Base-by-base conservation (phyloP, 2,329 filamentous ascomycete genomes). In the Fusarium buharicum region DNA sequence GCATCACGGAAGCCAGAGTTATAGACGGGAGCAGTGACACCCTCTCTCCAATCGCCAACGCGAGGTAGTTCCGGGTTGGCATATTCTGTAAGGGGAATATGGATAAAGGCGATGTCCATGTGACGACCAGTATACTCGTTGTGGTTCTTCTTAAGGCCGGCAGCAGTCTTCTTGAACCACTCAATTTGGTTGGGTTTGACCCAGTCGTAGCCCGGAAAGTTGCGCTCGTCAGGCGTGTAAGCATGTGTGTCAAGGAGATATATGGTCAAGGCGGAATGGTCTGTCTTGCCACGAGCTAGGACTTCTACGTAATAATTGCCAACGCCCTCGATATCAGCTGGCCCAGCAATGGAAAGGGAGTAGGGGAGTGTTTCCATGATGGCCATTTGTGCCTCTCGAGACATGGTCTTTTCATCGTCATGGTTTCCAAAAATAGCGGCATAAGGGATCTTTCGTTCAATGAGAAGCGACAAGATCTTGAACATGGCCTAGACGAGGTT, bases 391-490 rank as follows among this genome's bases (percentile, higher is more conserved):
- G 86, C 85, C 5, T 84, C 80, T 52, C 95, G 90, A 14, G 88
- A 86, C 64, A 97, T 84, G 40, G 91, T 87, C 30, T 89, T 89
- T 80, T 98, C 94, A 70, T 98, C 94, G 72, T 99, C 95, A 75
- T 99, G 95, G 74, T 99, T 99, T 53, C 95, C 95, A 72, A 98
- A 97, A 57, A 99, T 98, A 59, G 90, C 89, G 14, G 93, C 91
- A 71, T 96, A 98, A 0, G 95, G 95, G 33, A 98, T 92, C 70
- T 92, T 92, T 74, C 91, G 91, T 74, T 92, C 87, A 61, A 92
- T 90, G 46, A 99, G 86, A 12, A 96, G 82, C 43, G 91, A 88
- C 6, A 92, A 90, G 70, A 93, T 92, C 77, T 99, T 99, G 82
- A 96, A 97, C 56, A 99, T 90, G 33, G 94, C 91, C 87, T 90